phyloP scores from a whole-genome alignment of 768 basidiomycete species.

The Lactarius hengduanensis region DNA sequence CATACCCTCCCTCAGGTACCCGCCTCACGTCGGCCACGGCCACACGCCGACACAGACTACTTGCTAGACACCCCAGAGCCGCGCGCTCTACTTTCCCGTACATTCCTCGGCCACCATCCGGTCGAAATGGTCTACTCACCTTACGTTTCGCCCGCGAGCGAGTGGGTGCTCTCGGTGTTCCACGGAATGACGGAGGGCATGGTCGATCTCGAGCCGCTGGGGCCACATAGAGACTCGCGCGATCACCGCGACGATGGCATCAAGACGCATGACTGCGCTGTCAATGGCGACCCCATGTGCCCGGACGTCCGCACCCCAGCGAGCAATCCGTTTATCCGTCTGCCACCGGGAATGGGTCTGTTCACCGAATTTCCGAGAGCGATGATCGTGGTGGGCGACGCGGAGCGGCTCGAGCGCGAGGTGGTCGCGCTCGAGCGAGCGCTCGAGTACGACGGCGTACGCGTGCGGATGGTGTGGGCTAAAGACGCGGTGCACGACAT shows the following conservation, averaged over 20 bases:
- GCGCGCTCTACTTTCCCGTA: constrained; percentile 50
- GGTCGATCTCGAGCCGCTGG: constrained; percentile 33
- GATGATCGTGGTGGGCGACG: constrained; percentile 49
- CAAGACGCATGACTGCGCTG: constrained; percentile 35
- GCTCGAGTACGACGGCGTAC: constrained; percentile 28
- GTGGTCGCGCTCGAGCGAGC: constrained; percentile 35
- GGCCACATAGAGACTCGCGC: constrained; percentile 29
- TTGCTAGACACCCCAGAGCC: constrained; percentile 54
- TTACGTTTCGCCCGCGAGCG: constrained; percentile 38
- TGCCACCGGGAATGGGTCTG: constrained; percentile 40
- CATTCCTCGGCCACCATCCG: constrained; percentile 48
- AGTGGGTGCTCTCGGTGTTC: constrained; percentile 36
- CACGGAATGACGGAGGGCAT: constrained; percentile 34
- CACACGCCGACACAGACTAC: constrained; percentile 49
- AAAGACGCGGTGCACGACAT: constrained; percentile 28
- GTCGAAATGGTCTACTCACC: constrained; percentile 38
- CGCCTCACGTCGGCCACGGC: constrained; percentile 50
- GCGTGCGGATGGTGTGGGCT: constrained; percentile 30
- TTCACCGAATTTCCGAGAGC: constrained; percentile 48
- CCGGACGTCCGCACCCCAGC: constrained; percentile 22
- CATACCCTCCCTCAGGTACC: constrained; percentile 49
- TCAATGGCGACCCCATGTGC: background rate
- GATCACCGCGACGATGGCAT: constrained; percentile 29
- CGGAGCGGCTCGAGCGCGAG: constrained; percentile 51
- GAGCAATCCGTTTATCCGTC: constrained; percentile 33